phyloP scores from a whole-genome alignment of 352 stramenopile species.

The Pythium myriotylum region DNA sequence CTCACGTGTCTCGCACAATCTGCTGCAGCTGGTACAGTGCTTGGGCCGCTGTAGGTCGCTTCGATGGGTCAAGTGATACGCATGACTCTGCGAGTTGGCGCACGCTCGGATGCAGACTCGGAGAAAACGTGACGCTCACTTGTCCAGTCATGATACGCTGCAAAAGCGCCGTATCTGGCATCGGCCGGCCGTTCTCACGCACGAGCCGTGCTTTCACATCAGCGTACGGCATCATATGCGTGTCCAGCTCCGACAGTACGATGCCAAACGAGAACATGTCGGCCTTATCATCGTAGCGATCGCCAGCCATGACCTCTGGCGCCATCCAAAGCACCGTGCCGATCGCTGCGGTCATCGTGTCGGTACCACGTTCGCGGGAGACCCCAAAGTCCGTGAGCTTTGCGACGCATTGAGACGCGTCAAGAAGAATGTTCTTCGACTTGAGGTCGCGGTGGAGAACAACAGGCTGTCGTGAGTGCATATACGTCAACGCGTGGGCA shows the following conservation, averaged over 20 bases:
- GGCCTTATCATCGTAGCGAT: slow-evolving; percentile 26
- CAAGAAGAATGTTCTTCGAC: slow-evolving; percentile 19
- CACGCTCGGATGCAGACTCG: neutral
- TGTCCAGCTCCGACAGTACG: slow-evolving; percentile 14
- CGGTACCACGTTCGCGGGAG: slow-evolving; percentile 24
- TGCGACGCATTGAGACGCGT: slow-evolving; percentile 24
- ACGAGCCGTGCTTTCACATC: neutral
- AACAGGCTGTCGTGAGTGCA: slow-evolving; percentile 33
- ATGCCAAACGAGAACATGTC: slow-evolving; percentile 17
- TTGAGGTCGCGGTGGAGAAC: slow-evolving; percentile 26
- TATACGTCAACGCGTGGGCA: slow-evolving; percentile 37
- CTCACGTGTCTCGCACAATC: slow-evolving; percentile 4
- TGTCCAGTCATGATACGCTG: slow-evolving; percentile 15
- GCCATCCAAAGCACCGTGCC: slow-evolving; percentile 44
- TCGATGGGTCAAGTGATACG: slow-evolving; percentile 5
- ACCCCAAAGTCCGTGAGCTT: slow-evolving; percentile 42
- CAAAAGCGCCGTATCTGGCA: slow-evolving; percentile 12
- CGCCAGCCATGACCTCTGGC: slow-evolving; percentile 33
- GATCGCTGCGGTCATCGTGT: slow-evolving; percentile 36
- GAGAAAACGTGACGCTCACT: slow-evolving; percentile 12
- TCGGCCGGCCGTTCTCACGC: neutral
- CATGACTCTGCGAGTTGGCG: slow-evolving; percentile 5
- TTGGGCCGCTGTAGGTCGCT: slow-evolving; percentile 8
- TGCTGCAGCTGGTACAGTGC: slow-evolving; percentile 22
- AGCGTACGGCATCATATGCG: slow-evolving; percentile 15